Percentiles rank a stretch among this genome's conserved stretches.
phyloP scores from a whole-genome alignment of 2,329 filamentous ascomycete species.

The Clonostachys byssicola region DNA sequence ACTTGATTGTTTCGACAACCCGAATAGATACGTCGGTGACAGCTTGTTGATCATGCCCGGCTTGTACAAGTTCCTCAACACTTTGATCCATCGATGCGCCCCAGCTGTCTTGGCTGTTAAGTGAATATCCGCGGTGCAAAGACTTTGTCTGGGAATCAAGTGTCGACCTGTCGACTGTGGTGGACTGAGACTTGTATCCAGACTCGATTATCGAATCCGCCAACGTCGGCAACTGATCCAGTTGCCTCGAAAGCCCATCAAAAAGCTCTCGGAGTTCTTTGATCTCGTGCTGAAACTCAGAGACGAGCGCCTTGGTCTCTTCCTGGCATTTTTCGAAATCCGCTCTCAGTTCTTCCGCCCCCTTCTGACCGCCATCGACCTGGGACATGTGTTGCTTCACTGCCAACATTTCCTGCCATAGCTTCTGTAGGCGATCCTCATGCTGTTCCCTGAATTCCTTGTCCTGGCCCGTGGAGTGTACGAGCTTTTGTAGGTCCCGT shows the following conservation, averaged over 20 bases:
- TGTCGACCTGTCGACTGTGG: too few species aligned
- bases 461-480: constrained; percentile 15
- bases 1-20: constrained; percentile 26
- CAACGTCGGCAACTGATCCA: constrained; percentile 12
- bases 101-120: too few species aligned
- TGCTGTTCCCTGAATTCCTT: constrained; percentile 18
- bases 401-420: constrained; percentile 22
- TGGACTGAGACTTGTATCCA: not conserved
- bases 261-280: constrained; percentile 12
- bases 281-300: constrained; percentile 13
- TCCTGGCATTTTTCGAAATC: constrained; percentile 10
- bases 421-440: constrained; percentile 17
- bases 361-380: constrained; percentile 5
- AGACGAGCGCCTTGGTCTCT: constrained; percentile 9
- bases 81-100: not conserved
- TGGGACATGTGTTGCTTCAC: constrained; percentile 17
- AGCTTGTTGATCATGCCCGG: not conserved
- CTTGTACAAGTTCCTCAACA: not conserved
- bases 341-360: constrained; percentile 3
- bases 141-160: not conserved
- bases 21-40: constrained; percentile 11
- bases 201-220: constrained; percentile 1
- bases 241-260: constrained; percentile 10
- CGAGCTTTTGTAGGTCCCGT: constrained; percentile 17
- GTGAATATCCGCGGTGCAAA: not conserved